Conservation (phyloP, 441 rosid genomes). For the Populus hybrid region DNA sequence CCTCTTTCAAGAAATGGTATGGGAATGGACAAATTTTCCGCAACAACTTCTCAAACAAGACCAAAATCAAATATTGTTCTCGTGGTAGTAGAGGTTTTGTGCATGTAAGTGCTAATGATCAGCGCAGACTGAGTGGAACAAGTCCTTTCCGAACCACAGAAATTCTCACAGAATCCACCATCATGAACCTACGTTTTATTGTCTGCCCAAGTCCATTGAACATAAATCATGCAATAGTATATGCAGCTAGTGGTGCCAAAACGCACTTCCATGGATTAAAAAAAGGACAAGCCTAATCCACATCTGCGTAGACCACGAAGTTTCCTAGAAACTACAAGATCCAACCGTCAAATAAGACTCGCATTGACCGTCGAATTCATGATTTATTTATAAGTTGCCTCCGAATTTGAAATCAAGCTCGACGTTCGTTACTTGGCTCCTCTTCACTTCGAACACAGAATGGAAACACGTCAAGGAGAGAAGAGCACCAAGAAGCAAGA, state of each 20-base stretch:
- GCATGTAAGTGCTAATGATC: not conserved
- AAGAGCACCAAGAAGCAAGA: conserved; percentile 13
- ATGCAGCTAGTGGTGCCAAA: too few relatives aligned
- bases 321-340: conserved; percentile 17
- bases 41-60: not conserved
- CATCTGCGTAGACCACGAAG: not conserved
- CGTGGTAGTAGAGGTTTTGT: not conserved
- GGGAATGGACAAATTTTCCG: not conserved
- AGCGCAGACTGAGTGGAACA: not conserved
- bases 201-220: conserved; percentile 4
- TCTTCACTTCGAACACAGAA: not conserved
- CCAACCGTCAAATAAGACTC: conserved; percentile 37
- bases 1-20: not conserved
- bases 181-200: not conserved
- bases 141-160: not conserved
- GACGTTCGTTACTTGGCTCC: not conserved
- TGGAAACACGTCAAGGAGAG: not conserved
- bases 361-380: not conserved
- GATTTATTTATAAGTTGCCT: not conserved
- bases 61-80: not conserved
- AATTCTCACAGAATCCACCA: not conserved
- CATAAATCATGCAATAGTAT: not conserved
- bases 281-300: not conserved
- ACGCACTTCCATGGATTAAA: too few relatives aligned
- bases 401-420: conserved; percentile 17